phyloP scores from a whole-genome alignment of 768 basidiomycete species.

The Boletus patriciae region DNA sequence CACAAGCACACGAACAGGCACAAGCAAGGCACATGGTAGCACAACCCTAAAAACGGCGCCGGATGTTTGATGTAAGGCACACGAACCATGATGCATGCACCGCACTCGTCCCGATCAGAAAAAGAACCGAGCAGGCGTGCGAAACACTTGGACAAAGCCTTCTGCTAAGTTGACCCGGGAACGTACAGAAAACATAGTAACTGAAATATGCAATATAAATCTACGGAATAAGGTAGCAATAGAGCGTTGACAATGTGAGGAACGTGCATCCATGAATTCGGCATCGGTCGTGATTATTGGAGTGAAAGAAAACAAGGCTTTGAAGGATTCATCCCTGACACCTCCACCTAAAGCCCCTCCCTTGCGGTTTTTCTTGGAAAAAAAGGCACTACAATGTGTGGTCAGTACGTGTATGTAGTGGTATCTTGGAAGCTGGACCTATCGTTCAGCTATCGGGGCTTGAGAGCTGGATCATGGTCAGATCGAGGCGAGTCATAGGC shows the following conservation, averaged over 20 bases:
- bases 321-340: not conserved
- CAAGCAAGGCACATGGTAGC: no score
- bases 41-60: no score
- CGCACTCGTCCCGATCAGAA: no score
- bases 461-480: not conserved
- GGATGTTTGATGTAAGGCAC: no score
- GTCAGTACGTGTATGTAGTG: not conserved
- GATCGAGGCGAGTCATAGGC: not conserved
- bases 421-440: not conserved
- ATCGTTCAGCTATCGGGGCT: not conserved
- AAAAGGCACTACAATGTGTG: not conserved
- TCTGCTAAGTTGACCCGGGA: not conserved
- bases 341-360: not conserved
- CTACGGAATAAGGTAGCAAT: not conserved
- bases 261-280: slow-evolving; percentile 6
- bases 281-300: not conserved
- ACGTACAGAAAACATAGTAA: not conserved
- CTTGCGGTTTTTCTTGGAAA: not conserved
- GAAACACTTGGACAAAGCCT: no score
- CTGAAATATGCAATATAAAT: not conserved
- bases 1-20: no score
- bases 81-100: no score
- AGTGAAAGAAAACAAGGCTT: not conserved
- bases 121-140: no score
- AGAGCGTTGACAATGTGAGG: not conserved